phyloP scores from a whole-genome alignment of 495 filamentous ascomycete genomes.

The Penicillium herquei region DNA sequence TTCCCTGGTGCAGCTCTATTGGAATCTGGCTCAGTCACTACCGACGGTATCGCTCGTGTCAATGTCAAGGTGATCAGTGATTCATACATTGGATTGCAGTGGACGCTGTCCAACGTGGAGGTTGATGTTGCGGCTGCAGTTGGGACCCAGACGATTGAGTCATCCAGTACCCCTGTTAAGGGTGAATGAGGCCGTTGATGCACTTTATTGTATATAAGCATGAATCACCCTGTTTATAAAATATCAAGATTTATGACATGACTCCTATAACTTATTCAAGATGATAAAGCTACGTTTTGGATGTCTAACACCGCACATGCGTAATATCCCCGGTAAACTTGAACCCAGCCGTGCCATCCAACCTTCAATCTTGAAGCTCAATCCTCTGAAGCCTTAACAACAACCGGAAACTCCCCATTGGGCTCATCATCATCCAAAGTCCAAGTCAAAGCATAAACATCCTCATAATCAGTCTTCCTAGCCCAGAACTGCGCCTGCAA shows the following conservation, averaged over 20 bases:
- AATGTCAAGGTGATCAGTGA: slow-evolving; percentile 79
- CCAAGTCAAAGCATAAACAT: slow-evolving; percentile 14
- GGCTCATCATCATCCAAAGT: slow-evolving; percentile 5
- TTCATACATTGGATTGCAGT: slow-evolving; percentile 80
- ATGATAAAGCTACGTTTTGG: no score
- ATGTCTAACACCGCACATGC: no score
- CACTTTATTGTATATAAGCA: background rate
- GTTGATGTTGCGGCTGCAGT: slow-evolving; percentile 16
- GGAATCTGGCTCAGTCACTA: slow-evolving; percentile 15
- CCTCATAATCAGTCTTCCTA: background rate
- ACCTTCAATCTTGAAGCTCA: background rate
- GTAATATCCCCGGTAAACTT: no score
- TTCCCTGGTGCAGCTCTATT: slow-evolving; percentile 49
- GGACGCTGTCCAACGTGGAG: slow-evolving; percentile 40
- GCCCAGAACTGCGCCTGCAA: slow-evolving; percentile 21
- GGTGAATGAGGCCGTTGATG: slow-evolving; percentile 4
- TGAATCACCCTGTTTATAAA: no score
- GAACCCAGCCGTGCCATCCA: no score
- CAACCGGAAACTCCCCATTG: slow-evolving; percentile 17
- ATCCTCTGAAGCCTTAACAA: slow-evolving; percentile 16
- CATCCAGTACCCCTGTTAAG: slow-evolving; percentile 22
- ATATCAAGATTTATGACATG: no score
- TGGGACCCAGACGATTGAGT: slow-evolving; percentile 22
- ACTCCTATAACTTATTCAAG: no score
- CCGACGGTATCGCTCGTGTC: slow-evolving; percentile 39